Evolutionary conservation across 1,284 basidiomycete genomes (phyloP).

Genomic region (Apiotrichum gamsii): DNA sequence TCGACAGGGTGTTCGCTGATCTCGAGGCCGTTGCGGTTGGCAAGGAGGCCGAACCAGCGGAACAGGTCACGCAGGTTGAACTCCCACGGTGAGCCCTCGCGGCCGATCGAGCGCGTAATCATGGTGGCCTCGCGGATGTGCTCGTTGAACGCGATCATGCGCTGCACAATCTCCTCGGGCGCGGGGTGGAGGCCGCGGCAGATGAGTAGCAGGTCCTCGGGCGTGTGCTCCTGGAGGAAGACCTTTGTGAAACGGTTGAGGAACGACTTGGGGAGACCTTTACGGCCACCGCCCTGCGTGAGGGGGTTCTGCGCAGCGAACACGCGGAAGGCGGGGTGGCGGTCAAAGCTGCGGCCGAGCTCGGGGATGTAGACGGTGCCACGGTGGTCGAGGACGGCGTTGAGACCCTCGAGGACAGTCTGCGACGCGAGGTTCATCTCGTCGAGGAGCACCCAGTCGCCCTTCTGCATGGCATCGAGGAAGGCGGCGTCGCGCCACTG

Average conservation of each 20-base stretch:
- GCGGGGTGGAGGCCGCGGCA: constrained; percentile 69
- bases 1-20: constrained; percentile 56
- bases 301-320: constrained; percentile 98
- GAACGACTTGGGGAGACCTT: constrained; percentile 95
- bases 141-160: constrained; percentile 82
- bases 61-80: constrained; percentile 96
- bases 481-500: constrained; percentile 98
- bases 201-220: constrained; percentile 72
- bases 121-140: constrained; percentile 66
- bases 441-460: constrained; percentile 94
- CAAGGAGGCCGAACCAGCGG: constrained; percentile 64
- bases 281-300: constrained; percentile 92
- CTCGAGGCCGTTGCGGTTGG: constrained; percentile 55
- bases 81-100: constrained; percentile 91
- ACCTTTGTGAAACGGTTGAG: constrained; percentile 98
- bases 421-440: constrained; percentile 98
- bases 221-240: constrained; percentile 78
- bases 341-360: constrained; percentile 77
- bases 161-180: constrained; percentile 56
- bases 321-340: constrained; percentile 88
- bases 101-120: constrained; percentile 63
- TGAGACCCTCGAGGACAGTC: constrained; percentile 92
- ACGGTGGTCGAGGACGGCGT: constrained; percentile 93
- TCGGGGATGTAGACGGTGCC: constrained; percentile 95
- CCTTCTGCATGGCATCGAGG: constrained; percentile 81